These are phyloP conservation scores for Gastrolobium bilobum DNA, from an alignment of 306 rosid species.

Conservation along the genomic window DNA sequence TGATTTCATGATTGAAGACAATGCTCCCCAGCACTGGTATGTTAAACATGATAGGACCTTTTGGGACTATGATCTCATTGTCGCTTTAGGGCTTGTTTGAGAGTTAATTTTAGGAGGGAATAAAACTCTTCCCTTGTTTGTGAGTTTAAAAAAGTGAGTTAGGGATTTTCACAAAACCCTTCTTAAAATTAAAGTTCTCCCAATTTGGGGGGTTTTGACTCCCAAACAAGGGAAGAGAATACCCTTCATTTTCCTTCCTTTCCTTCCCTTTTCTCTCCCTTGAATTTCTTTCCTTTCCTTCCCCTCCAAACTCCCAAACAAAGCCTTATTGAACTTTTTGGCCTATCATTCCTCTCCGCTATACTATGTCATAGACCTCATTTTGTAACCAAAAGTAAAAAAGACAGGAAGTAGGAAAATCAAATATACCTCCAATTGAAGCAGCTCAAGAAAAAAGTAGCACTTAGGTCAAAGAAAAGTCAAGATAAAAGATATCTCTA, in stretches of 20 bases:
- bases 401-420: neutral
- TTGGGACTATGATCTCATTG: neutral
- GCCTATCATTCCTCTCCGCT: neutral
- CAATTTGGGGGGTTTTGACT: too few species aligned
- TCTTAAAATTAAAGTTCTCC: too few species aligned
- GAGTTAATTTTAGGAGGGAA: too few species aligned
- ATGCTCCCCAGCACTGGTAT: neutral
- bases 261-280: too few species aligned
- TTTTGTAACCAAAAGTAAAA: neutral
- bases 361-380: neutral
- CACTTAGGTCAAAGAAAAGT: neutral
- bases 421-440: constrained; percentile 4
- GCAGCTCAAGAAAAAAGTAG: constrained; percentile 6
- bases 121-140: too few species aligned
- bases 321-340: neutral
- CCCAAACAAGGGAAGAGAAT: too few species aligned
- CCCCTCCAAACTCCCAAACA: too few species aligned
- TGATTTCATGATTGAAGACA: constrained; percentile 22
- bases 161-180: too few species aligned
- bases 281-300: too few species aligned
- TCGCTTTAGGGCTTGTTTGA: neutral
- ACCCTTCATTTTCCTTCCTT: too few species aligned
- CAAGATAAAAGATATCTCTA: neutral
- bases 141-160: too few species aligned
- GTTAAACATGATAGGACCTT: neutral